phyloP scores from a whole-genome alignment of 352 stramenopile species.

The Phytopythium delawarense region DNA sequence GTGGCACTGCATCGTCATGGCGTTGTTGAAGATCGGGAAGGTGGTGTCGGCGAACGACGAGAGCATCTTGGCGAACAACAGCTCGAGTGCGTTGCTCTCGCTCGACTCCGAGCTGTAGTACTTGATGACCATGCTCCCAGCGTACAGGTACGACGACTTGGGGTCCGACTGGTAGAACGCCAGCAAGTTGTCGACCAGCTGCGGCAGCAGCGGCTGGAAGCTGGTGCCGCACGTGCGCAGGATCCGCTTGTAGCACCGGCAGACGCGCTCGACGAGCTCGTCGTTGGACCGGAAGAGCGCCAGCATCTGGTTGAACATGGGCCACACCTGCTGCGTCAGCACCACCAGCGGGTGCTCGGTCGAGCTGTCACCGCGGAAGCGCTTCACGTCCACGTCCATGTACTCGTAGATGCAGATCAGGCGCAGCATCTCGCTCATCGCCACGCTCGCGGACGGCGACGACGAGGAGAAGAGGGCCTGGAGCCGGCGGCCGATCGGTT shows the following conservation, averaged over 20 bases:
- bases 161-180: conserved; percentile 69
- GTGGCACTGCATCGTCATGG: conserved; percentile 58
- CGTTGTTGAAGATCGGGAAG: conserved; percentile 76
- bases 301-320: conserved; percentile 76
- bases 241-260: conserved; percentile 86
- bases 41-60: conserved; percentile 68
- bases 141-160: conserved; percentile 87
- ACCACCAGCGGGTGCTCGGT: conserved; percentile 47
- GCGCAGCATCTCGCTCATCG: conserved; percentile 64
- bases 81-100: conserved; percentile 25
- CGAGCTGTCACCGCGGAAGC: conserved; percentile 9
- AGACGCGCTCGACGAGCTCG: conserved; percentile 80
- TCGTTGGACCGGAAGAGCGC: conserved; percentile 68
- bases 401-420: conserved; percentile 87
- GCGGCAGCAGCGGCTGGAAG: conserved; percentile 65
- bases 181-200: conserved; percentile 75
- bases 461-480: conserved; percentile 35
- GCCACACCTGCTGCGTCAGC: conserved; percentile 78
- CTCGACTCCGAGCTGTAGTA: conserved; percentile 39
- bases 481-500: conserved; percentile 55
- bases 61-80: conserved; percentile 55
- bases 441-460: conserved; percentile 31
- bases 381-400: conserved; percentile 37
- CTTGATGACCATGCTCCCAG: conserved; percentile 81
- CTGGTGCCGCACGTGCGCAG: conserved; percentile 57